Percentiles rank a stretch among this genome's conserved stretches.
Evolutionary conservation across 495 filamentous ascomycete genomes (phyloP).

Genomic region (Emericellopsis terricola): DNA sequence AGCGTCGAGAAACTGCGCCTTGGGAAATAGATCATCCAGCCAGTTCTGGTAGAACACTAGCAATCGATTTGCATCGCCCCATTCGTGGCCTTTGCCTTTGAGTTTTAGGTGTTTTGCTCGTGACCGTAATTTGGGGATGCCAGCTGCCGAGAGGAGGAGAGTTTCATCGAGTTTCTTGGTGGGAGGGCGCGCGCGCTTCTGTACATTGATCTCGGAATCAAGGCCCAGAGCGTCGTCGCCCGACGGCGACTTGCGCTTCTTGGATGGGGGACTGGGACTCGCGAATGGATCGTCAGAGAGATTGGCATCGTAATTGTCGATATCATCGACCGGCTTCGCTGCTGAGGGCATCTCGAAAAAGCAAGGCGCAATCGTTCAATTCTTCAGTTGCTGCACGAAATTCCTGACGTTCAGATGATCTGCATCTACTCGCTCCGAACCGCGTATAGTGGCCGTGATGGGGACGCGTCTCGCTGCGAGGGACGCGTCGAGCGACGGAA

Average conservation of each 20-base stretch:
- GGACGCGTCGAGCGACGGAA: background rate
- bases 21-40: slow-evolving; percentile 92
- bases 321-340: slow-evolving; percentile 23
- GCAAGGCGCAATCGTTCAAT: too few species aligned
- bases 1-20: slow-evolving; percentile 84
- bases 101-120: slow-evolving; percentile 52
- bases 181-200: slow-evolving; percentile 48
- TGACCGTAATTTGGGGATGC: slow-evolving; percentile 65
- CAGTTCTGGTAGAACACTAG: slow-evolving; percentile 88
- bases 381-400: too few species aligned
- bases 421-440: too few species aligned
- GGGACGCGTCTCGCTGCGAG: background rate
- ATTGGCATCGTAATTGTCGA: slow-evolving; percentile 55
- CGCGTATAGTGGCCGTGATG: too few species aligned
- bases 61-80: slow-evolving; percentile 63
- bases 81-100: slow-evolving; percentile 94
- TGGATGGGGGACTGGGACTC: slow-evolving; percentile 13
- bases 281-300: slow-evolving; percentile 20
- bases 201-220: slow-evolving; percentile 71
- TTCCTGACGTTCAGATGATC: too few species aligned
- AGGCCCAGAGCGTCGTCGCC: slow-evolving; percentile 39
- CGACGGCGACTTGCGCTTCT: slow-evolving; percentile 12
- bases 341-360: slow-evolving; percentile 7
- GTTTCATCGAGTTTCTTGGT: slow-evolving; percentile 73
- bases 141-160: slow-evolving; percentile 39